Evolutionary conservation across 768 basidiomycete species (phyloP).

Genomic region (Kwoniella europaea): DNA sequence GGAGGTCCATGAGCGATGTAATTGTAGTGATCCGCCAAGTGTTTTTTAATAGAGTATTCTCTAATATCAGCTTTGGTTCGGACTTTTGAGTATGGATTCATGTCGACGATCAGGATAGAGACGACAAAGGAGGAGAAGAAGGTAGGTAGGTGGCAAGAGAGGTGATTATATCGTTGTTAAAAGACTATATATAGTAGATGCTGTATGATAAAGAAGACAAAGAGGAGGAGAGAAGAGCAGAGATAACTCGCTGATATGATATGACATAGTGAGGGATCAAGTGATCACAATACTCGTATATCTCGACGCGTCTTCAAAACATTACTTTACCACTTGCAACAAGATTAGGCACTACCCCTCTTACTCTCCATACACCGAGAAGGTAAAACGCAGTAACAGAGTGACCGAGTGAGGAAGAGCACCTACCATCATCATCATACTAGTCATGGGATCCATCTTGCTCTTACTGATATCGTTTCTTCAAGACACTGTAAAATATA

Average conservation of each 20-base stretch:
- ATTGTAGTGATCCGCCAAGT: not conserved
- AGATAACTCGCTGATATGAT: no score
- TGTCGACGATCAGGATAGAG: no score
- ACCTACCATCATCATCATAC: slow-evolving; percentile 52
- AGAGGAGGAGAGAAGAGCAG: not conserved
- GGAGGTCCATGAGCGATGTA: not conserved
- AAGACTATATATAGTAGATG: not conserved
- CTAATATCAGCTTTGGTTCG: slow-evolving; percentile 27
- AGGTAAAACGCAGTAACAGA: not conserved
- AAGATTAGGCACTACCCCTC: not conserved
- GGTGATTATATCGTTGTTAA: no score
- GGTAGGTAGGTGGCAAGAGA: no score
- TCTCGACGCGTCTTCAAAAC: not conserved
- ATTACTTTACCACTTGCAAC: not conserved
- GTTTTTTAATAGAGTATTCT: slow-evolving; percentile 14
- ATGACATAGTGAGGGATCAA: not conserved
- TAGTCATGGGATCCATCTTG: slow-evolving; percentile 48
- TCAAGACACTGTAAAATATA: not conserved
- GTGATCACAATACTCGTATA: not conserved
- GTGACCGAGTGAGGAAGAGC: not conserved
- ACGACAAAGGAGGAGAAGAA: no score
- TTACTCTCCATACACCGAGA: not conserved
- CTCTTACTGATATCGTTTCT: not conserved
- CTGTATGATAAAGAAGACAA: not conserved
- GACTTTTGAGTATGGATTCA: slow-evolving; percentile 15